A percentile compares a stretch with the other conserved stretches of the same genome.
phyloP scores from a whole-genome alignment of 352 stramenopile genomes.

The Globisporangium camurandrum region DNA sequence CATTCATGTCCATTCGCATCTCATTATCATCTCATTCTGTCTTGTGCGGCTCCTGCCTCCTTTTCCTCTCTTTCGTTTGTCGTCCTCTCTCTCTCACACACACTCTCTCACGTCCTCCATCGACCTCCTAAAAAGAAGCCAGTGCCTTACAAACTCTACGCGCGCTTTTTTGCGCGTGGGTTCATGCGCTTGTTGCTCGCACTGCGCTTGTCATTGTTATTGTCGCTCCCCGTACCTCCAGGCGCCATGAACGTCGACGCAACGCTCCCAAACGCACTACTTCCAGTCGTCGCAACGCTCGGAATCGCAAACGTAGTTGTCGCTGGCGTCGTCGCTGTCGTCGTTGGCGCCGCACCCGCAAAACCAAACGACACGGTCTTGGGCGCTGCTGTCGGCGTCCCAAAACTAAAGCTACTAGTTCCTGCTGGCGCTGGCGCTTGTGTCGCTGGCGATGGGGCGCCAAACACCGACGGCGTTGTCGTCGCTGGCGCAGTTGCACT shows the following conservation, averaged over 20 bases:
- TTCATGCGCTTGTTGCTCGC: constrained; percentile 13
- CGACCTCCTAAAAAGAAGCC: no score
- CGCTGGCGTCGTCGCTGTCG: constrained; percentile 3
- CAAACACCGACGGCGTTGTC: constrained; percentile 4
- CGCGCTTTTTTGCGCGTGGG: constrained; percentile 12
- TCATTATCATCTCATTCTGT: no score
- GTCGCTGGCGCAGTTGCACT: background rate
- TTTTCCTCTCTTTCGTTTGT: no score
- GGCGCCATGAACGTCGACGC: constrained; percentile 38
- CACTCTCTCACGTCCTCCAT: no score
- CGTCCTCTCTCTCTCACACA: no score
- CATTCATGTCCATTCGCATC: no score
- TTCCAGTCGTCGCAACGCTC: constrained; percentile 16
- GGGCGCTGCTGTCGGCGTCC: constrained; percentile 22
- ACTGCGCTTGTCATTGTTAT: constrained; percentile 8
- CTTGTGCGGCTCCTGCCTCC: no score
- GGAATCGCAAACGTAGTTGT: constrained; percentile 15
- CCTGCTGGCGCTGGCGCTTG: no score
- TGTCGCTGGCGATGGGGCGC: constrained; percentile 2
- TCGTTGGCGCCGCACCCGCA: constrained; percentile 5
- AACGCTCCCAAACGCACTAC: constrained; percentile 37
- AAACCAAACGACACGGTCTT: constrained; percentile 65
- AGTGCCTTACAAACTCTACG: constrained; percentile 16
- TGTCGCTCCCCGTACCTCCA: background rate
- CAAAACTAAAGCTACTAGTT: constrained; percentile 22